phyloP scores from a whole-genome alignment of 2,329 filamentous ascomycete genomes.

The Tolypocladium ophioglossoides region DNA sequence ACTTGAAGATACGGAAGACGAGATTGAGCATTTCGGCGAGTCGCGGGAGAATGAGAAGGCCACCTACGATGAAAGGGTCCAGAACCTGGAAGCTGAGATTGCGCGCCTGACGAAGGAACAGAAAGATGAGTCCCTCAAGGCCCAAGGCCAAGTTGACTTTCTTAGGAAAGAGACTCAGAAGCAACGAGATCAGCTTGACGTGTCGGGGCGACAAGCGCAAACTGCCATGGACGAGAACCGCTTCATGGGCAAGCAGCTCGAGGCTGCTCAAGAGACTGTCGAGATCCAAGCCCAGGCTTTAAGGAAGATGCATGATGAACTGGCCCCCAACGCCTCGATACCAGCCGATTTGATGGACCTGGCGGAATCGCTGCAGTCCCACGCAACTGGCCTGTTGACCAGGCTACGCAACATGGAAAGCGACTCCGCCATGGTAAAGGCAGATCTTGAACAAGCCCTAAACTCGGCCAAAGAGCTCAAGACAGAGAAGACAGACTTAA shows the following conservation, averaged over 20 bases:
- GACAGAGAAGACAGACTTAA: slow-evolving; percentile 42
- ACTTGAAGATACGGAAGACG: slow-evolving; percentile 83
- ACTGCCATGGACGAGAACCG: slow-evolving; percentile 43
- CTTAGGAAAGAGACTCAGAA: slow-evolving; percentile 49
- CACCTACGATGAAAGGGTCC: slow-evolving; percentile 56
- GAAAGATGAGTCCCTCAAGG: slow-evolving; percentile 45
- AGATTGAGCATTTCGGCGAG: slow-evolving; percentile 74
- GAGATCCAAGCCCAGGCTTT: slow-evolving; percentile 44
- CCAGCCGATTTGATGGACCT: slow-evolving; percentile 49
- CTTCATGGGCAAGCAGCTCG: slow-evolving; percentile 37
- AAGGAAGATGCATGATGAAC: slow-evolving; percentile 45
- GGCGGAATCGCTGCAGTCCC: slow-evolving; percentile 47
- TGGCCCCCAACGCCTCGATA: slow-evolving; percentile 40
- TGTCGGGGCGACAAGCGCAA: slow-evolving; percentile 47
- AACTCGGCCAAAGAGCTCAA: slow-evolving; percentile 44
- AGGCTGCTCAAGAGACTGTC: slow-evolving; percentile 38
- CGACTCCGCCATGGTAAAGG: slow-evolving; percentile 46
- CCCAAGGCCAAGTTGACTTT: slow-evolving; percentile 52
- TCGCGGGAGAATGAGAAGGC: slow-evolving; percentile 74
- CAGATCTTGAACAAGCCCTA: slow-evolving; percentile 52
- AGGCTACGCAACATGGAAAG: slow-evolving; percentile 50
- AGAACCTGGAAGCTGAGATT: slow-evolving; percentile 60
- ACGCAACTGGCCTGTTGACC: slow-evolving; percentile 47
- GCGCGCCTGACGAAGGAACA: slow-evolving; percentile 49
- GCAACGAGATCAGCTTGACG: slow-evolving; percentile 48